Evolutionary conservation across 2,329 filamentous ascomycete species (phyloP).

Genomic region (Aspergillus carbonarius): DNA sequence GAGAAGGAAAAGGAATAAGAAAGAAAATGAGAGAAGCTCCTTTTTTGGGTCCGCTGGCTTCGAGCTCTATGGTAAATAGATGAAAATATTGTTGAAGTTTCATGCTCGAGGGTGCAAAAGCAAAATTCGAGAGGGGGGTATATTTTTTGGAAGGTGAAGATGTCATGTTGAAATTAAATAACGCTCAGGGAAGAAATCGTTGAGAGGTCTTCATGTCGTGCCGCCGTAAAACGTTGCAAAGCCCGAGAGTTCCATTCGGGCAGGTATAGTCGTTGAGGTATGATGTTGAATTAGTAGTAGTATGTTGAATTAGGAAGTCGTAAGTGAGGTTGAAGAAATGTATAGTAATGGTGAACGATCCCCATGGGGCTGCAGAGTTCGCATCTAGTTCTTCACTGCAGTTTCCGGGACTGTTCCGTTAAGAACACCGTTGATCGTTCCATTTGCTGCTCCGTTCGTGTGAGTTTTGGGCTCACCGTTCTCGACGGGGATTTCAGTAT

Average conservation of each 20-base stretch:
- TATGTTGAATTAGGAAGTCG: conserved; percentile 18
- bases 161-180: conserved; percentile 40
- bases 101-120: conserved; percentile 11
- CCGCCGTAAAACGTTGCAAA: conserved; percentile 37
- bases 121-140: conserved; percentile 32
- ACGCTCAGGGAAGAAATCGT: conserved; percentile 43
- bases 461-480: conserved; percentile 21
- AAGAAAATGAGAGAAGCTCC: neutral
- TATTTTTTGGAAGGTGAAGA: conserved; percentile 29
- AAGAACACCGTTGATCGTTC: conserved; percentile 15
- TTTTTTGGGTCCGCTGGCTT: neutral
- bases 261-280: conserved; percentile 37
- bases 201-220: conserved; percentile 43
- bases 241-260: conserved; percentile 14
- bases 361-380: conserved; percentile 8
- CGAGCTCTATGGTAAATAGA: conserved; percentile 15
- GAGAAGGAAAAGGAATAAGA: conserved; percentile 8
- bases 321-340: conserved; percentile 14
- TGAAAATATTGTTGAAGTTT: conserved; percentile 20
- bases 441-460: conserved; percentile 21
- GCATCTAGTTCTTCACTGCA: conserved; percentile 26
- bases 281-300: conserved; percentile 37
- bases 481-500: conserved; percentile 29
- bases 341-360: conserved; percentile 12
- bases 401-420: conserved; percentile 19